A percentile compares a stretch with the other conserved stretches of the same genome.
These are phyloP conservation scores for Endocarpon pusillum DNA, from an alignment of 495 filamentous ascomycete species.

Conservation along the genomic window DNA sequence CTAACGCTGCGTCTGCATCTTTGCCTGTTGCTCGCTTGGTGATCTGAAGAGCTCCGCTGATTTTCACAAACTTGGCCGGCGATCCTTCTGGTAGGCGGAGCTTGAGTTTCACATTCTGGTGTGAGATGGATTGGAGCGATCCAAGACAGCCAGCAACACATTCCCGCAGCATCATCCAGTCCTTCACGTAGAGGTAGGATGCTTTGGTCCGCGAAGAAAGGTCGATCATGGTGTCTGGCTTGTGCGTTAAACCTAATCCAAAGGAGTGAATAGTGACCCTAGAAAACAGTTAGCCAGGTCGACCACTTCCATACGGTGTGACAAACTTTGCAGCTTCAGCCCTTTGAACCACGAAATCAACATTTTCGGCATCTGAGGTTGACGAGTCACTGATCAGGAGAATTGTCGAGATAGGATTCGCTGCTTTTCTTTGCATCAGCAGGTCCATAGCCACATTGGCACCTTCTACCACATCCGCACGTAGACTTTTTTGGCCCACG, in stretches of 20 bases:
- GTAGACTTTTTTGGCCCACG: constrained; percentile 88
- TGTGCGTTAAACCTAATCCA: constrained; percentile 89
- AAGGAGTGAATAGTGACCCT: constrained; percentile 95
- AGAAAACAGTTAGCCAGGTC: constrained; percentile 14
- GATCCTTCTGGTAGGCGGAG: constrained; percentile 89
- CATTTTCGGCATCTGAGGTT: constrained; percentile 88
- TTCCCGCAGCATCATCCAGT: constrained; percentile 99
- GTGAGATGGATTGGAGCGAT: constrained; percentile 87
- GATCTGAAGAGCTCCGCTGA: constrained; percentile 89
- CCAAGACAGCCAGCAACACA: constrained; percentile 92
- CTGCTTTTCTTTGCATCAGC: constrained; percentile 92
- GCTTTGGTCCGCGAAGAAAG: constrained; percentile 91
- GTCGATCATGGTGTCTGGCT: constrained; percentile 97
- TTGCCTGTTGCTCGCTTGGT: constrained; percentile 95
- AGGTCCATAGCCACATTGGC: constrained; percentile 98
- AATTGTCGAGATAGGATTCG: constrained; percentile 91
- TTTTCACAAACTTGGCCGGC: constrained; percentile 95
- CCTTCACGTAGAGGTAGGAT: constrained; percentile 94
- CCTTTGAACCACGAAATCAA: constrained; percentile 95
- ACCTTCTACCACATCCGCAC: constrained; percentile 93
- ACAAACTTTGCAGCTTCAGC: constrained; percentile 93
- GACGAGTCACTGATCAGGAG: constrained; percentile 97
- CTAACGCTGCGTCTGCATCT: constrained; percentile 83
- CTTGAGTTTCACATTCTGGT: constrained; percentile 97
- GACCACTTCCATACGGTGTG: constrained; percentile 5